Percentiles rank a stretch among this genome's conserved stretches.
Conservation (phyloP, 345 rosid genomes). For the Brassica rapa region DNA sequence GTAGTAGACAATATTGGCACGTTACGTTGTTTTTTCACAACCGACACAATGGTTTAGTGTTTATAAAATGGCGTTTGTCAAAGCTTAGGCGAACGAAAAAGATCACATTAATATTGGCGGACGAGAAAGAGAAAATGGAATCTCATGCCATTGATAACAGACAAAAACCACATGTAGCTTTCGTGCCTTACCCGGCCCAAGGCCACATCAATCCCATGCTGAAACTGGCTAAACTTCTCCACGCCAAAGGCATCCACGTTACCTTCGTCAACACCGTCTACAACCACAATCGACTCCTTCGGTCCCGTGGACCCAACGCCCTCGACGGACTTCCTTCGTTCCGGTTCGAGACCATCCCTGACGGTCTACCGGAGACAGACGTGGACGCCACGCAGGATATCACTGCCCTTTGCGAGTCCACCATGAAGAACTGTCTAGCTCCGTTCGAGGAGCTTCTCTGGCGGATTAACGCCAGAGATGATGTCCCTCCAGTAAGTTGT, state of each 20-base stretch:
- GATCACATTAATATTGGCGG: neutral
- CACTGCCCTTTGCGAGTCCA: constrained; percentile 13
- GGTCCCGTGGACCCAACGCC: constrained; percentile 20
- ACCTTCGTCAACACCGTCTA: constrained; percentile 34
- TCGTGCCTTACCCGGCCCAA: constrained; percentile 22
- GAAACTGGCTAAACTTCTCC: constrained; percentile 12
- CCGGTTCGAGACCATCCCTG: constrained; percentile 33
- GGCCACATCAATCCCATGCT: constrained; percentile 25
- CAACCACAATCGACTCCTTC: constrained; percentile 37
- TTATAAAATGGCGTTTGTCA: constrained; percentile 2
- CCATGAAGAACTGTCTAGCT: constrained; percentile 22
- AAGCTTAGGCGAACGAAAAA: neutral
- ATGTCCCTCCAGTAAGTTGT: constrained; percentile 33
- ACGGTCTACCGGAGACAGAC: constrained; percentile 26
- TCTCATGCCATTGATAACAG: neutral
- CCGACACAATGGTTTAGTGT: neutral
- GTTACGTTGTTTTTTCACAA: neutral
- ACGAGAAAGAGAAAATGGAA: neutral
- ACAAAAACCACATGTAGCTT: constrained; percentile 17
- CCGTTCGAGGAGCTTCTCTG: constrained; percentile 29
- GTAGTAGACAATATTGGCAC: neutral
- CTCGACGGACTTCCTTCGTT: constrained; percentile 19
- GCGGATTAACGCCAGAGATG: neutral
- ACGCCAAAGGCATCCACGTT: constrained; percentile 11
- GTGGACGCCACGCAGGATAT: constrained; percentile 19